A percentile compares a stretch with the other conserved stretches of the same genome.
These are phyloP conservation scores for Monsonia emarginata DNA, from an alignment of 441 rosid genomes.

Conservation along the genomic window DNA sequence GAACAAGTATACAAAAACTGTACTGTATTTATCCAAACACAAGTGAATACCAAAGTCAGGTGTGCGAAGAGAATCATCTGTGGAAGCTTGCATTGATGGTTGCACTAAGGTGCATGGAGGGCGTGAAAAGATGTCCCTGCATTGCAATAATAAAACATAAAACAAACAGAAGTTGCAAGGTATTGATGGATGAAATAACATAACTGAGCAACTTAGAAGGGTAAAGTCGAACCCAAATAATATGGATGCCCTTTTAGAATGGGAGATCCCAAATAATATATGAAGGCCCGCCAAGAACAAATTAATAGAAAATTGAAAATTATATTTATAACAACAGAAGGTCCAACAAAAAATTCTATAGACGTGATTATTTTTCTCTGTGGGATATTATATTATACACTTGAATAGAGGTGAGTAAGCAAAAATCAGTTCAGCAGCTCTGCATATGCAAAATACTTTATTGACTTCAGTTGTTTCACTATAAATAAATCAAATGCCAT, in stretches of 20 bases:
- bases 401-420: neutral
- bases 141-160: constrained; percentile 25
- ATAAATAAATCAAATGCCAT: neutral
- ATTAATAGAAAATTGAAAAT: neutral
- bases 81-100: constrained; percentile 59
- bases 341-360: neutral
- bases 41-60: constrained; percentile 77
- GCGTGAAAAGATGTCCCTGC: constrained; percentile 81
- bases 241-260: neutral
- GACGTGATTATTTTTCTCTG: neutral
- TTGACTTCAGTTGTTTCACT: neutral
- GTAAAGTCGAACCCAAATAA: neutral
- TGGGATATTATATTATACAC: neutral
- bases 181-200: neutral
- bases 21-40: neutral
- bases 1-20: constrained; percentile 1
- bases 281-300: neutral
- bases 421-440: neutral
- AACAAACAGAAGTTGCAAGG: neutral
- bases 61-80: constrained; percentile 35
- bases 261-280: neutral
- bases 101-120: constrained; percentile 86
- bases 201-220: neutral
- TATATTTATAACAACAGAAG: neutral
- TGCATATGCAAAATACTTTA: neutral